Percentiles rank a stretch among this genome's conserved stretches.
Evolutionary conservation across 495 filamentous ascomycete genomes (phyloP).

Genomic region (Penicillium goetzii): DNA sequence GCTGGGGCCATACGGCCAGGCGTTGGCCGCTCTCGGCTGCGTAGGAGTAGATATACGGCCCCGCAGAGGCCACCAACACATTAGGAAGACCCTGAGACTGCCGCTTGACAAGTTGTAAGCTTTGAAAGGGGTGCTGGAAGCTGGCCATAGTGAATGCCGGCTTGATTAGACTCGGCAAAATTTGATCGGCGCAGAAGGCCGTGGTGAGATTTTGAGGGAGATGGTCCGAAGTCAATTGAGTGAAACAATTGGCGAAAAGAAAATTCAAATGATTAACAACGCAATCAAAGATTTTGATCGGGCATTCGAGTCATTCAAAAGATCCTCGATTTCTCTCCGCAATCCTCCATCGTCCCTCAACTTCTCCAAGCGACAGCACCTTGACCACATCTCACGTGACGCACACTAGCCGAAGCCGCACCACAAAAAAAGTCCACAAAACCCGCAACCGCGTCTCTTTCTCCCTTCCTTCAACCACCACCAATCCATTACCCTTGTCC

Average conservation of each 20-base stretch:
- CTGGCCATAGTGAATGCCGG: slow-evolving; percentile 34
- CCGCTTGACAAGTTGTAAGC: slow-evolving; percentile 50
- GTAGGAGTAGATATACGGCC: slow-evolving; percentile 57
- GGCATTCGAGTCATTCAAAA: background rate
- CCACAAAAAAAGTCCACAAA: slow-evolving; percentile 43
- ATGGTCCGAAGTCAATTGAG: background rate
- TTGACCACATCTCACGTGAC: slow-evolving; percentile 37
- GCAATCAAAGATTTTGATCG: background rate
- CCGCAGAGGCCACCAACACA: slow-evolving; percentile 59
- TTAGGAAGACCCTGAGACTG: slow-evolving; percentile 30
- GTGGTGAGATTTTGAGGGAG: background rate
- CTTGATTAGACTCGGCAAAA: slow-evolving; percentile 23
- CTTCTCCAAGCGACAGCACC: slow-evolving; percentile 12
- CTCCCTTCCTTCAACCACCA: slow-evolving; percentile 37
- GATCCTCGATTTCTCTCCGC: slow-evolving; percentile 12
- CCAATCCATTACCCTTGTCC: slow-evolving; percentile 71
- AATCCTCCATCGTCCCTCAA: slow-evolving; percentile 20
- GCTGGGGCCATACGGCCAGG: slow-evolving; percentile 55
- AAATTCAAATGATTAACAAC: background rate
- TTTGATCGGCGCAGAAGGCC: slow-evolving; percentile 13
- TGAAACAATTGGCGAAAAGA: background rate
- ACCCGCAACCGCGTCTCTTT: slow-evolving; percentile 18
- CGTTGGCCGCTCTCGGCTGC: slow-evolving; percentile 45
- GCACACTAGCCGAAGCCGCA: slow-evolving; percentile 40
- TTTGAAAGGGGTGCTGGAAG: slow-evolving; percentile 58